phyloP scores from a whole-genome alignment of 495 filamentous ascomycete species.

The Hyaloscypha variabilis region DNA sequence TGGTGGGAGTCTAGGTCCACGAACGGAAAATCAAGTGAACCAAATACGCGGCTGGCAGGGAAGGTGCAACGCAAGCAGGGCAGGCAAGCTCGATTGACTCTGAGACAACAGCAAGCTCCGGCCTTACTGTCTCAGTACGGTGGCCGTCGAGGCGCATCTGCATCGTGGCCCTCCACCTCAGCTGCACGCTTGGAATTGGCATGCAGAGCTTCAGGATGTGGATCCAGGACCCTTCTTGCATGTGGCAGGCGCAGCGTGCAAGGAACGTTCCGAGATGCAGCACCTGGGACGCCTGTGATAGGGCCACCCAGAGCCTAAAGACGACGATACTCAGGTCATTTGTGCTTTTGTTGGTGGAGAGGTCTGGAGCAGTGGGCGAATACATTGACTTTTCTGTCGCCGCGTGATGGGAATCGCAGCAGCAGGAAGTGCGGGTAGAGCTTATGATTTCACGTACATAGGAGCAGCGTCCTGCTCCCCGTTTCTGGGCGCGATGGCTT shows the following conservation, averaged over 20 bases:
- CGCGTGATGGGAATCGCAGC: neutral
- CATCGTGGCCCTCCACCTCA: neutral
- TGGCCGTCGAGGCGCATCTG: neutral
- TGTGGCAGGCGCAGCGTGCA: neutral
- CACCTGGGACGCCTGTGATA: neutral
- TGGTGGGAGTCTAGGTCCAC: no score
- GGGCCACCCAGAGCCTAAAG: neutral
- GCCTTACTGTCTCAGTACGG: neutral
- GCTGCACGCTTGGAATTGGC: neutral
- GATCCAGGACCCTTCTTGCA: neutral
- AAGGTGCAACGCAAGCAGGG: neutral
- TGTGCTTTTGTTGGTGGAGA: neutral
- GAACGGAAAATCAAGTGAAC: neutral
- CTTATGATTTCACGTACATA: neutral
- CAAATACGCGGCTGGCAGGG: neutral
- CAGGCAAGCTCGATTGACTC: neutral
- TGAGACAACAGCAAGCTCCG: neutral
- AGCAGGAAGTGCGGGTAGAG: neutral
- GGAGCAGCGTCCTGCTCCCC: neutral
- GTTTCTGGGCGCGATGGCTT: neutral
- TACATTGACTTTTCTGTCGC: neutral
- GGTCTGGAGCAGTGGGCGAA: neutral
- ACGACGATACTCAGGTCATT: neutral
- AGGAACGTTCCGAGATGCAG: neutral
- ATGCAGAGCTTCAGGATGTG: no score